Conservation (phyloP, 805 yeast genomes). For the Yamadazyma insecticola region DNA sequence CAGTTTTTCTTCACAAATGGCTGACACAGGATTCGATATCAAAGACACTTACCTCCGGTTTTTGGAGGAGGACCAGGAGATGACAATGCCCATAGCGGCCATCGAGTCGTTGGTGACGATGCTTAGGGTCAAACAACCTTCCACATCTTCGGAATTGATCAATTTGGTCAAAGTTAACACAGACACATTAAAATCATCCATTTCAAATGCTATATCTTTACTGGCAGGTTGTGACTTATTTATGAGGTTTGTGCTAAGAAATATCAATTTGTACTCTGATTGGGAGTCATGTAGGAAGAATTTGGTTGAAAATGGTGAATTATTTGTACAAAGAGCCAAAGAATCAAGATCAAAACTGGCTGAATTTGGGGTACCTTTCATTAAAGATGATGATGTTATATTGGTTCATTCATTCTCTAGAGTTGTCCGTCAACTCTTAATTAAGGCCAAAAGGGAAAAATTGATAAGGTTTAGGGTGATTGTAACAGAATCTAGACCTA, state of each 20-base stretch:
- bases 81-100: conserved; percentile 99
- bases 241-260: conserved; percentile 86
- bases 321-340: conserved; percentile 88
- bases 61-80: conserved; percentile 85
- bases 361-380: conserved; percentile 79
- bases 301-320: conserved; percentile 87
- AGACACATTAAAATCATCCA: conserved; percentile 65
- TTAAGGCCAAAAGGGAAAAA: conserved; percentile 67
- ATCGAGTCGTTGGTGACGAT: conserved; percentile 89
- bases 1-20: conserved; percentile 1
- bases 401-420: conserved; percentile 90
- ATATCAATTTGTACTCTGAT: conserved; percentile 81
- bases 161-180: conserved; percentile 75
- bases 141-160: conserved; percentile 90
- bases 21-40: conserved; percentile 57
- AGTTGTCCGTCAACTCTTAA: conserved; percentile 74
- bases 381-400: conserved; percentile 87
- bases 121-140: conserved; percentile 76
- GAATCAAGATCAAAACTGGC: conserved; percentile 86
- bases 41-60: conserved; percentile 75
- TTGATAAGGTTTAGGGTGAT: conserved; percentile 82
- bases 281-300: conserved; percentile 92
- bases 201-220: conserved; percentile 86
- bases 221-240: conserved; percentile 98
- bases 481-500: conserved; percentile 90